These are phyloP conservation scores for Serendipita indica DNA, from an alignment of 768 basidiomycete genomes.

Conservation along the genomic window DNA sequence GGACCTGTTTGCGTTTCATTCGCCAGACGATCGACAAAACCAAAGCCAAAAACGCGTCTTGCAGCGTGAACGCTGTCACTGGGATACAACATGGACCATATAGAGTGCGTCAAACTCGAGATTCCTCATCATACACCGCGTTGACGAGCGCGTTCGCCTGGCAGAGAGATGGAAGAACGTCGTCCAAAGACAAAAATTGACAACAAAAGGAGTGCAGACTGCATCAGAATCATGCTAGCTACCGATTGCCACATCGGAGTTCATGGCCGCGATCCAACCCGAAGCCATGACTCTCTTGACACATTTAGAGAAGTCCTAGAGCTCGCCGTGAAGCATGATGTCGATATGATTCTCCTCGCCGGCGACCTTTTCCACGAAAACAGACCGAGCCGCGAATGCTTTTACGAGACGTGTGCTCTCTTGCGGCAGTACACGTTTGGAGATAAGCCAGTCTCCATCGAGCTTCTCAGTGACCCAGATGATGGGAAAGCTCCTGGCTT, in stretches of 20 bases:
- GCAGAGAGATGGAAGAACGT: conserved; percentile 2
- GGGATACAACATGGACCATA: neutral
- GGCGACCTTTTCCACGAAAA: conserved; percentile 99
- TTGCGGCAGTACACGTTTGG: conserved; percentile 83
- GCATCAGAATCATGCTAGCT: conserved; percentile 71
- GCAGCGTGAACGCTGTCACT: neutral
- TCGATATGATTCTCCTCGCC: conserved; percentile 88
- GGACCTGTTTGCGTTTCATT: neutral
- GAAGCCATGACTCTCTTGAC: conserved; percentile 90
- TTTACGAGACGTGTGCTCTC: conserved; percentile 80
- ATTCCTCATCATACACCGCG: too few relatives aligned
- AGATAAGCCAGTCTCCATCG: conserved; percentile 77
- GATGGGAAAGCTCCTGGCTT: conserved; percentile 79
- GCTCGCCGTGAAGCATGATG: conserved; percentile 76
- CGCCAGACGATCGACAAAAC: neutral
- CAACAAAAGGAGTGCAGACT: conserved; percentile 26
- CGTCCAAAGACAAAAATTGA: conserved; percentile 5
- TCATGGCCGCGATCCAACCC: conserved; percentile 82
- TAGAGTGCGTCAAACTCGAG: too few relatives aligned
- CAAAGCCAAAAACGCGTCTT: neutral
- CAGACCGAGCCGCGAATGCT: conserved; percentile 74
- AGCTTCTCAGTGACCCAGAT: conserved; percentile 82
- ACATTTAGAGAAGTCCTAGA: conserved; percentile 90
- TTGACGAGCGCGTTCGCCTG: neutral
- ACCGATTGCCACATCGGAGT: conserved; percentile 97